Percentiles rank a stretch among this genome's conserved stretches.
These are phyloP conservation scores for Solanum chaucha DNA, from an alignment of 257 asterid genomes.

Conservation along the genomic window DNA sequence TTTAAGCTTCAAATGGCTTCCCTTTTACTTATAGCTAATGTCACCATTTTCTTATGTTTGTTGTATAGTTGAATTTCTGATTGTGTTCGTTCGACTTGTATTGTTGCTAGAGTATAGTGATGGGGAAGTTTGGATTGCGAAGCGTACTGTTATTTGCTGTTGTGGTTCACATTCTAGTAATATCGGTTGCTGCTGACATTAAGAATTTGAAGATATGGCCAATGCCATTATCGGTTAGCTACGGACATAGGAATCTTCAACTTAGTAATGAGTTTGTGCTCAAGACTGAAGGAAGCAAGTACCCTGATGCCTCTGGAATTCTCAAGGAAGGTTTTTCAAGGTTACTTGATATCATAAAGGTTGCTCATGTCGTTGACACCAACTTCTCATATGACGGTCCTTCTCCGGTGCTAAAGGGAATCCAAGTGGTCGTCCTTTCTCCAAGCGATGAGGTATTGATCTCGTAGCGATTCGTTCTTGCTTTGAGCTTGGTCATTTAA, in stretches of 20 bases:
- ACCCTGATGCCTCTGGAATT: constrained; percentile 57
- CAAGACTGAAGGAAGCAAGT: constrained; percentile 62
- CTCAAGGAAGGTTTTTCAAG: constrained; percentile 67
- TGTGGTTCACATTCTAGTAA: constrained; percentile 19
- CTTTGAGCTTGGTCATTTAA: background rate
- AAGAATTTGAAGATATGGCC: constrained; percentile 73
- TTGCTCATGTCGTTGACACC: constrained; percentile 43
- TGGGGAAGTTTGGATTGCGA: constrained; percentile 17
- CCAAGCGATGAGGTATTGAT: constrained; percentile 54
- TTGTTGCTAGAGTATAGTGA: constrained; percentile 22
- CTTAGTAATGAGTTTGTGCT: constrained; percentile 53
- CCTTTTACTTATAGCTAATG: background rate
- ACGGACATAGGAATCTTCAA: constrained; percentile 39
- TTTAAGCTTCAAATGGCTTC: background rate
- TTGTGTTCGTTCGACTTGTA: background rate
- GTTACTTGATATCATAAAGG: constrained; percentile 28
- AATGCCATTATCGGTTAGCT: constrained; percentile 66
- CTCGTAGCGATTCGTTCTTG: background rate
- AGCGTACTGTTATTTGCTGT: constrained; percentile 13
- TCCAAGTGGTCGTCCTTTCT: constrained; percentile 53
- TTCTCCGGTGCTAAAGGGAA: constrained; percentile 51
- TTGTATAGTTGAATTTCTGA: background rate
- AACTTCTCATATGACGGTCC: constrained; percentile 31
- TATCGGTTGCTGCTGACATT: constrained; percentile 27
- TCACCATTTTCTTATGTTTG: background rate